Percentiles rank a stretch among this genome's conserved stretches.
Conservation (phyloP, 2,329 filamentous ascomycete genomes). For the Paraphoma sp. region DNA sequence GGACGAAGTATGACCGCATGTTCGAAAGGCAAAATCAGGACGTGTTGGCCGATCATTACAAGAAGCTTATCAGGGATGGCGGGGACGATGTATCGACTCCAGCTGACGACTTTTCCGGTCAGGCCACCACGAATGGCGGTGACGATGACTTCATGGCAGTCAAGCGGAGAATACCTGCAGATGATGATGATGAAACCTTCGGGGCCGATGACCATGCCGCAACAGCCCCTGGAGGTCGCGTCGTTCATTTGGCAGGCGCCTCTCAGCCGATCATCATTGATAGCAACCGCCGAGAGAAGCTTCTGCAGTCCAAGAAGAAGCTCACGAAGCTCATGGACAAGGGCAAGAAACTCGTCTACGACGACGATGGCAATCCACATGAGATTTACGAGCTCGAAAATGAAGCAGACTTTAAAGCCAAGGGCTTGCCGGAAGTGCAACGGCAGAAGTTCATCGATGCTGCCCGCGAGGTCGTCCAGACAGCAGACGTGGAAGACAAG, state of each 20-base stretch:
- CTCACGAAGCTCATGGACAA: slow-evolving; percentile 88
- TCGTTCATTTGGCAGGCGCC: slow-evolving; percentile 71
- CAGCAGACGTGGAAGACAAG: slow-evolving; percentile 85
- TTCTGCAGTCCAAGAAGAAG: slow-evolving; percentile 95
- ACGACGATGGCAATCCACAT: slow-evolving; percentile 87
- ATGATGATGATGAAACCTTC: slow-evolving; percentile 60
- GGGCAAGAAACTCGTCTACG: slow-evolving; percentile 85
- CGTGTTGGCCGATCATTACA: slow-evolving; percentile 91
- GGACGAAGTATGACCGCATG: slow-evolving; percentile 98
- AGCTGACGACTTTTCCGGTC: slow-evolving; percentile 43
- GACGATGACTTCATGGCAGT: slow-evolving; percentile 86
- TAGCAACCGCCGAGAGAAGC: slow-evolving; percentile 92
- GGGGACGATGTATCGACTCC: slow-evolving; percentile 49
- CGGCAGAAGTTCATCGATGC: slow-evolving; percentile 77
- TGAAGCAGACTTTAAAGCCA: slow-evolving; percentile 78
- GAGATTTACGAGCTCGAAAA: slow-evolving; percentile 87
- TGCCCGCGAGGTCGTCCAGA: slow-evolving; percentile 73
- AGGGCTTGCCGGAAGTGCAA: slow-evolving; percentile 78
- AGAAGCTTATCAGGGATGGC: slow-evolving; percentile 74
- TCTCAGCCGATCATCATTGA: slow-evolving; percentile 80
- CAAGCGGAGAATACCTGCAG: slow-evolving; percentile 82
- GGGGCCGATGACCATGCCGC: slow-evolving; percentile 52
- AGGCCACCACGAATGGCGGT: slow-evolving; percentile 58
- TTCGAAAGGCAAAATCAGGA: slow-evolving; percentile 97
- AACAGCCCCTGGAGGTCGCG: slow-evolving; percentile 55